Conservation (phyloP, 441 rosid genomes). For the Geranium incanum region DNA sequence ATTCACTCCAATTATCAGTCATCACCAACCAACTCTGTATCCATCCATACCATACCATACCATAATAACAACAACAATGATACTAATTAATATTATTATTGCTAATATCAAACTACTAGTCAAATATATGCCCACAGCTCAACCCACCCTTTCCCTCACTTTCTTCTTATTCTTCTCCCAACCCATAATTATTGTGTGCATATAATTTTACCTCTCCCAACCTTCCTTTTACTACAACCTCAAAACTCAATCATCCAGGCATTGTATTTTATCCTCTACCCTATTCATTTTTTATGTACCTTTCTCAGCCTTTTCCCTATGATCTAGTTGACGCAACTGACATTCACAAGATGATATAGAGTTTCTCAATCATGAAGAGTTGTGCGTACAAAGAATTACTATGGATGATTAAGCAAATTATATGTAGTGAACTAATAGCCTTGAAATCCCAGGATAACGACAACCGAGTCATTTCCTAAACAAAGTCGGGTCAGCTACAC, state of each 20-base stretch:
- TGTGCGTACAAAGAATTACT: neutral
- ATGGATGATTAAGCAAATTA: neutral
- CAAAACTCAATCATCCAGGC: neutral
- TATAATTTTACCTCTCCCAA: neutral
- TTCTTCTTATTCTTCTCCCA: neutral
- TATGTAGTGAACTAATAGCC: neutral
- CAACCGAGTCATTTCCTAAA: neutral
- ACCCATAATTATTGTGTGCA: neutral
- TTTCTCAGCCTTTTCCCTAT: neutral
- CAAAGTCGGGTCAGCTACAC: too few relatives aligned
- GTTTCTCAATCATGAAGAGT: neutral
- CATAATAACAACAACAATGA: too few relatives aligned
- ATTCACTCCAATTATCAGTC: neutral
- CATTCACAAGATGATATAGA: neutral
- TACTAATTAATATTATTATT: neutral
- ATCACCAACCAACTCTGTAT: neutral
- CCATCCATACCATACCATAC: neutral
- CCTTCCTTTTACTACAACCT: neutral
- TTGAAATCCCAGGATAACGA: neutral
- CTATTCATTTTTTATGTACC: neutral
- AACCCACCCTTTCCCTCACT: neutral
- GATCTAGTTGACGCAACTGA: neutral
- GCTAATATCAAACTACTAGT: neutral
- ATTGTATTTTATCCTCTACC: neutral
- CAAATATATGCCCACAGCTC: slow-evolving; percentile 4